A percentile compares a stretch with the other conserved stretches of the same genome.
Conservation (phyloP, 352 stramenopile species). For the Globisporangium irregulare region DNA sequence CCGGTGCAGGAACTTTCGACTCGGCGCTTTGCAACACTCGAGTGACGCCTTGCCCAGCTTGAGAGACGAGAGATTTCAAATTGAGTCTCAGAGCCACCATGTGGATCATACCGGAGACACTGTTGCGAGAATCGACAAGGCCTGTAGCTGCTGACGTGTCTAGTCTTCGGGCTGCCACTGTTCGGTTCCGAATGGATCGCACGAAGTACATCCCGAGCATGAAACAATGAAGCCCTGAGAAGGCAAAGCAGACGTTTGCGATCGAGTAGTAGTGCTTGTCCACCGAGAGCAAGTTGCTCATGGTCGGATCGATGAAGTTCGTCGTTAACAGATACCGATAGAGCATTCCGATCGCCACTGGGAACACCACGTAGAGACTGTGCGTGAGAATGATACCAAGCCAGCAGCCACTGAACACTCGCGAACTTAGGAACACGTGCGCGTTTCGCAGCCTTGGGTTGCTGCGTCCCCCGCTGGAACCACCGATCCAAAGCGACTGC, state of each 20-base stretch:
- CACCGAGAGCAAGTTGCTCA: slow-evolving; percentile 1
- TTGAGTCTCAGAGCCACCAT: background rate
- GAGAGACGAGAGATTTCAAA: background rate
- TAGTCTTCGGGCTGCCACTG: background rate
- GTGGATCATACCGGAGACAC: background rate
- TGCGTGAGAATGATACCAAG: slow-evolving; percentile 3
- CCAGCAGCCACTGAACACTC: background rate
- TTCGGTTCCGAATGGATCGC: slow-evolving; percentile 2
- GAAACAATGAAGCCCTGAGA: background rate
- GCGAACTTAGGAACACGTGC: slow-evolving; percentile 4
- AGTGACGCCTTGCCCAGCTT: background rate
- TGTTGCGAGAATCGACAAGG: background rate
- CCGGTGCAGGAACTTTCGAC: background rate
- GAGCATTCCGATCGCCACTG: background rate
- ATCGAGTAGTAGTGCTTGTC: slow-evolving; percentile 4
- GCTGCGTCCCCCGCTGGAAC: no score
- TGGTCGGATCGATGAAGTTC: slow-evolving; percentile 1
- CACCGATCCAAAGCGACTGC: no score
- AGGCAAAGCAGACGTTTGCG: slow-evolving; percentile 1
- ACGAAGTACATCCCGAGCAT: slow-evolving; percentile 1
- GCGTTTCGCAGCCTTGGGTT: no score
- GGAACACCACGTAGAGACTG: background rate
- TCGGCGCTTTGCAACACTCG: background rate
- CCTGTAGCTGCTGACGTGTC: background rate
- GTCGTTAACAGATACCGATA: slow-evolving; percentile 10